Evolutionary conservation across 2,329 filamentous ascomycete species (phyloP).

Genomic region (Coniochaeta sp.): DNA sequence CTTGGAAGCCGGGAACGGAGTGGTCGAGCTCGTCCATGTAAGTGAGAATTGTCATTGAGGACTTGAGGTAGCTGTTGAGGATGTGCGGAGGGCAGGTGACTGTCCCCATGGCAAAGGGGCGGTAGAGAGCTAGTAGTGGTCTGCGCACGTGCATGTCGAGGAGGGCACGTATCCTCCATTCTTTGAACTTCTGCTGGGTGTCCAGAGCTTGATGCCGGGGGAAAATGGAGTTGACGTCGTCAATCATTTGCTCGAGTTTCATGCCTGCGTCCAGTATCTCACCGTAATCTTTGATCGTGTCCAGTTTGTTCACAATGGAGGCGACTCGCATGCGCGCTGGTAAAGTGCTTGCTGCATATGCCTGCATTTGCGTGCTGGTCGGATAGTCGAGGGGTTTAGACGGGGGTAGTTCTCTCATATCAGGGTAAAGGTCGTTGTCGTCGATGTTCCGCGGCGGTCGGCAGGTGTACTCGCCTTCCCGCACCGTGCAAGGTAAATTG

Average conservation of each 20-base stretch:
- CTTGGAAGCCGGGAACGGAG: conserved; percentile 34
- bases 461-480: conserved; percentile 48
- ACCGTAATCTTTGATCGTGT: conserved; percentile 43
- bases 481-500: conserved; percentile 43
- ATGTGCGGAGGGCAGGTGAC: conserved; percentile 43
- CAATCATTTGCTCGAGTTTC: conserved; percentile 46
- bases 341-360: conserved; percentile 45
- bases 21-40: conserved; percentile 49
- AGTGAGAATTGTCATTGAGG: conserved; percentile 47
- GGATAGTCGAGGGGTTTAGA: conserved; percentile 43
- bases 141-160: conserved; percentile 46
- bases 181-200: conserved; percentile 37
- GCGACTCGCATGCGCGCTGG: conserved; percentile 41
- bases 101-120: conserved; percentile 47
- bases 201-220: conserved; percentile 36
- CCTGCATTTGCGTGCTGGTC: conserved; percentile 47
- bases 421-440: conserved; percentile 40
- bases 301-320: conserved; percentile 42
- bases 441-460: conserved; percentile 46
- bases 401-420: conserved; percentile 40
- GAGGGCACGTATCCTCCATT: conserved; percentile 43
- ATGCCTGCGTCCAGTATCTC: conserved; percentile 46
- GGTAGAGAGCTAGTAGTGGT: conserved; percentile 44
- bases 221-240: conserved; percentile 48
- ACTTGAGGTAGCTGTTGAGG: conserved; percentile 43